Base-by-base conservation (phyloP, 352 stramenopile genomes). In the Phytophthora pisi region DNA sequence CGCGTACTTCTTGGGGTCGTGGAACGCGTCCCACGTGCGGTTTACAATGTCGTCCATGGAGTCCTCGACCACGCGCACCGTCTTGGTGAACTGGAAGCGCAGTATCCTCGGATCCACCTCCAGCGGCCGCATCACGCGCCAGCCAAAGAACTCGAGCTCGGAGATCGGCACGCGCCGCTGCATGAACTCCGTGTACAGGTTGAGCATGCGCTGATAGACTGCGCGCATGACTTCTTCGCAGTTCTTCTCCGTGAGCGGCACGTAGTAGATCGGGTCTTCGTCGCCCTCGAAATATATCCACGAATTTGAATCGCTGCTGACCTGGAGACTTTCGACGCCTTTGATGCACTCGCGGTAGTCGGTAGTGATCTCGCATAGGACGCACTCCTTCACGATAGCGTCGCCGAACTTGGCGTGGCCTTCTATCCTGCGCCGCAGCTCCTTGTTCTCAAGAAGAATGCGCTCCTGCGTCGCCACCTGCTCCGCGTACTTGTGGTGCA, bases 1-100 rank as follows among this genome's bases (percentile, higher is more conserved):
- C 9, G 75, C 75, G 56, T 74, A 82, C 42, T 68, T 71, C 24
- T 57, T 66, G 6, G 75, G 68, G 61, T 76, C 64, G 58, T 79
- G 64, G 59, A 82, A 82, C 15, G 72, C 71, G 42, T 56, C 52
- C 71, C 75, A 82, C 5, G 75, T 82, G 34, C 75, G 75, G 43
- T 82, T 67, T 18, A 82, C 61, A 60, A 78, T 82, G 52, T 23
- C 66, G 58, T 78, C 68, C 75, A 82, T 82, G 2, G 68, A 71
- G 52, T 82, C 75, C 2, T 69, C 59, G 8, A 80, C 40, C 7
- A 73, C 50, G 6, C 68, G 71, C 16, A 72, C 61, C 3, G 60
- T 77, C 68, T 82, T 82, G n/a, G 65, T 74, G 55, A 82, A 78
- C 55, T 82, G 75, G 75, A 82, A 82, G 45, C 75, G 71, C n/a